Evolutionary conservation across 2,329 filamentous ascomycete species (phyloP), one percentile per base, ranked within the genome.

Genomic region (Curvularia spicifera): DNA sequence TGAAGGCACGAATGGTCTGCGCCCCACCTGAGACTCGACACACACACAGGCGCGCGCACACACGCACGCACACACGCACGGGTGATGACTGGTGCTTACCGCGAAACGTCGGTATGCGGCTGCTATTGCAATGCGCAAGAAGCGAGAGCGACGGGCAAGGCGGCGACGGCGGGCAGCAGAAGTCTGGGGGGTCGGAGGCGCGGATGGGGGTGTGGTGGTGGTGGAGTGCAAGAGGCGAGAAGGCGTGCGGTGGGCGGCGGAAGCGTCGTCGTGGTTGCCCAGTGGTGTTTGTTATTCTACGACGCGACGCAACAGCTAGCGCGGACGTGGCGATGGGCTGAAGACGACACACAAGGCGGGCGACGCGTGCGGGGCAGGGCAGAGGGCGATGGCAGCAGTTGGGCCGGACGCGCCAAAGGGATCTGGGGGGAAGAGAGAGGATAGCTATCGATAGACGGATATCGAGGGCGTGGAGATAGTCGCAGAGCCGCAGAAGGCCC

Each of bases 1-100:
- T 52, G 50, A 44, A 49, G 51, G 39, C 42, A 29, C 31, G 29
- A 39, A 43, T 31, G 40, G 39, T 45, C 39, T 48, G 39, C 51
- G 60, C 63, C 59, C 63, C 60, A 56, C 58, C 42, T 49, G 56
- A 50, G 54, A 67, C 60, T 67, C 61, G 63, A 66, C 48, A 28
- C 39, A 47, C 35, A 20, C 29, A 40, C 29, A 28, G 39, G 43
- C 42, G 22, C 29, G 39, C 28, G 18, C 51, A 26, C 40, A 47
- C 43, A n/a, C 33, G 13, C 33, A n/a, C 33, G 6, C 33, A 28
- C 29, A 44, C 24, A 39, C 22, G 39, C 12, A 28, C 46, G 33
- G 26, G 33, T 39, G 47, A 58, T 46, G 52, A 57, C 29, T 54
- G 52, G 54, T 58, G 57, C 60, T 63, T 63, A 63, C 60, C 54